Base-by-base conservation (phyloP, 345 rosid species). In the Aurinia saxatilis region DNA sequence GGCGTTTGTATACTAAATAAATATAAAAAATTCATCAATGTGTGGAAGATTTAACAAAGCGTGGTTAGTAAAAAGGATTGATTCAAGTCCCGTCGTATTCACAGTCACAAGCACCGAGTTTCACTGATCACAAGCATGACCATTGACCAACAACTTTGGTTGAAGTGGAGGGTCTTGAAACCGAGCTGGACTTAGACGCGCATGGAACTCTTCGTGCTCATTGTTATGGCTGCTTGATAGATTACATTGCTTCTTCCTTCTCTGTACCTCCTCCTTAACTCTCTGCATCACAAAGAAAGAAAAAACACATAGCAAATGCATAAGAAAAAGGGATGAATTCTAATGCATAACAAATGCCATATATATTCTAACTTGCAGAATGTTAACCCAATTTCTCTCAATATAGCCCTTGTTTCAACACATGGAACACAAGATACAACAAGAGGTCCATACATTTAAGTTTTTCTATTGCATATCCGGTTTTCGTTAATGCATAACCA, bases 221-320 rank as follows among this genome's bases (percentile, higher is more conserved):
- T 36, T 63, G 44, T 42, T 53, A 46, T 61, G 50, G 41, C 29
- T 61, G 27, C 50, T 60, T 16, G 50, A 45, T 8, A 60, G 27
- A 55, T 52, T 50, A 27, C 73, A 42, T 37, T 74, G 81, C 70
- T 60, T 60, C 75, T 75, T 84, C 78, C 95, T 77, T 63, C 65
- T 75, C 55, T 81, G 77, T 62, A 90, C 77, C 75, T 87, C 96
- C 10, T 93, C 92, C 58, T 78, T 81, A 14, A 90, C 85, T 61
- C 80, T 85, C 99, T 93, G 76, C 30, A 76, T 71, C 42, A 11
- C 44, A 14, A 39, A 48, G 25, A 23, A 7, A 23, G 13, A 35
- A 15, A 35, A 15, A 70, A 41, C 2, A 57, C 67, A 55, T 11
- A 12, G 21, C 13, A 10, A 46, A 48, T 23, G 54, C 29, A 1